Evolutionary conservation across 257 asterid genomes (phyloP).

Genomic region (Solanum acaule): DNA sequence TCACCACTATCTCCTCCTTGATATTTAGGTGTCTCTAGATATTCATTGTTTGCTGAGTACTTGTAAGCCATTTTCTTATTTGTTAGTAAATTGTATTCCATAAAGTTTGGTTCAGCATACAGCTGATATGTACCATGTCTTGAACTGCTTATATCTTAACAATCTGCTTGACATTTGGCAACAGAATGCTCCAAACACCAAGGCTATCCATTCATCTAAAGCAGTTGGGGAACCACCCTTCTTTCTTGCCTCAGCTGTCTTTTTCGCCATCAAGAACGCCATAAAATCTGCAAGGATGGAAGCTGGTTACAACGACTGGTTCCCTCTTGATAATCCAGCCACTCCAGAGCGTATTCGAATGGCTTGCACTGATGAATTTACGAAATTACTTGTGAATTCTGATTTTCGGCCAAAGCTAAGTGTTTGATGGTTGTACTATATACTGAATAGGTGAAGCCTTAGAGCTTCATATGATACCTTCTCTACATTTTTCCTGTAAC

Average conservation of each 20-base stretch:
- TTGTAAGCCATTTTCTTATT: not conserved
- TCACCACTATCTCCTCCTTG: not conserved
- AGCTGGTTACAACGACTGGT: constrained; percentile 62
- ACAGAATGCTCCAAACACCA: constrained; percentile 74
- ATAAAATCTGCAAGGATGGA: constrained; percentile 74
- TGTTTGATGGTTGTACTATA: constrained; percentile 12
- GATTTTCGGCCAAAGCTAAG: constrained; percentile 66
- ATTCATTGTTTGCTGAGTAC: not conserved
- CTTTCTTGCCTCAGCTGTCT: constrained; percentile 72
- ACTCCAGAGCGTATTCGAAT: constrained; percentile 97
- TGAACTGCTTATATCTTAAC: not conserved
- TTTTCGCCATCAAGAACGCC: constrained; percentile 87
- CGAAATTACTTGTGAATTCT: constrained; percentile 28
- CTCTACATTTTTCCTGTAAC: not conserved
- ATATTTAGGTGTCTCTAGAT: not conserved
- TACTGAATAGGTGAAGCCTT: not conserved
- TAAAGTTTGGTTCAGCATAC: not conserved
- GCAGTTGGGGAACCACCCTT: constrained; percentile 99
- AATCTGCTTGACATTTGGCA: not conserved
- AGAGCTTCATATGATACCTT: not conserved
- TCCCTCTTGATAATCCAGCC: constrained; percentile 83
- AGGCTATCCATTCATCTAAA: constrained; percentile 89
- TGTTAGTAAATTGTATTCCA: not conserved
- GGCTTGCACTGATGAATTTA: constrained; percentile 74
- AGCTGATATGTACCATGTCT: not conserved